Base-by-base conservation (phyloP, 108 stramenopile genomes). In the Mediolabrus comicus region DNA sequence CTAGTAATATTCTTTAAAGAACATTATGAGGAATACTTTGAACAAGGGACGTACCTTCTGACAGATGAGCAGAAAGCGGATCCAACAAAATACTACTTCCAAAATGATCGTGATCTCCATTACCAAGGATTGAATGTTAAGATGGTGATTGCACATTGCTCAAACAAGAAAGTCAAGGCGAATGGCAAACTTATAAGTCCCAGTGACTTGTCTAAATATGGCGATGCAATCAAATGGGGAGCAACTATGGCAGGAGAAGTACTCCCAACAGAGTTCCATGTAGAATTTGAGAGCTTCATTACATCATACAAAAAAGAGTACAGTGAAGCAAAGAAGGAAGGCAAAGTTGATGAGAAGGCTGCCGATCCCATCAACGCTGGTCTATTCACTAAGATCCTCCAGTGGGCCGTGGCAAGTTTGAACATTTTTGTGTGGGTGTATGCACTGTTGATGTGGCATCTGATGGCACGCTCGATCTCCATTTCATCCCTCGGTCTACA, bases 171-270 rank as follows among this genome's bases (percentile, higher is more conserved):
- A 14, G 27, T 56, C 27, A 56, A 56, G 27, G 13, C n/a, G 27
- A 16, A 56, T 13, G n/a, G 55, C 13, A 31, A 36, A 5, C 19
- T 26, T 25, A 9, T 59, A 31, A 3, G 5, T 25, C 24, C 24
- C 3, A 7, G 6, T 19, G 64, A 80, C 38, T 8, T 80, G 28
- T 22, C 67, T 16, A 74, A 80, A 36, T 74, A 74, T 24, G 17
- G 64, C 13, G 72, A 80, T 62, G 72, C 79, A 22, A 69, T 80
- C 32, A 11, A 58, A 7, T 69, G 54, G 49, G 79, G 79, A n/a
- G 54, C 79, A 3, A 54, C 65, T 13, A 53, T 49, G 3, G 72
- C 39, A 7, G 60, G 35, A 2, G 49, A 72, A 41, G 19, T 1
- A 4, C 31, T 73, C 30, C 72, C 78, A 24, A 12, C 14, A 46